A percentile compares a stretch with the other conserved stretches of the same genome.
phyloP scores from a whole-genome alignment of 1,284 basidiomycete species.

The Rugosomyces carneus region DNA sequence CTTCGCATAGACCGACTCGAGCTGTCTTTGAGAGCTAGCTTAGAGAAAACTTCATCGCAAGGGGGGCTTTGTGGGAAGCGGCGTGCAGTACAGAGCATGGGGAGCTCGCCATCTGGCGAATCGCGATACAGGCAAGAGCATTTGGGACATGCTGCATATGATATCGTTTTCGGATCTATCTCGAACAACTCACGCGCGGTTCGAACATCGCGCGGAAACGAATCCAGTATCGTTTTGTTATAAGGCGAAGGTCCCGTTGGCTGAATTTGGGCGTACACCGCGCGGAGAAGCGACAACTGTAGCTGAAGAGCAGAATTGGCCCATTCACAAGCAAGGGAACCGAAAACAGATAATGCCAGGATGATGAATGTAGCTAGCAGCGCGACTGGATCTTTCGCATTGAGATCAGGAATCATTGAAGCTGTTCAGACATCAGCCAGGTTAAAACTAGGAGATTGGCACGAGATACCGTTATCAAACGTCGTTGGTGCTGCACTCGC shows the following conservation, averaged over 20 bases:
- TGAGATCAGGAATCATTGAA: neutral
- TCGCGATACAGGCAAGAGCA: neutral
- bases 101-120: neutral
- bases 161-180: neutral
- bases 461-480: too few species aligned
- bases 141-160: neutral
- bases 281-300: neutral
- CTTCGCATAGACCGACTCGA: neutral
- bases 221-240: neutral
- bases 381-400: neutral
- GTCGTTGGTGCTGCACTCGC: too few species aligned
- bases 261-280: neutral
- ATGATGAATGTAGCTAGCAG: neutral
- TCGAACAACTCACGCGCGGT: neutral
- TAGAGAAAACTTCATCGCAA: neutral
- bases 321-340: neutral
- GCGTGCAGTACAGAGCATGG: neutral
- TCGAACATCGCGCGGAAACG: neutral
- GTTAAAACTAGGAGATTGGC: too few species aligned
- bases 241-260: neutral
- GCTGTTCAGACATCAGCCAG: too few species aligned
- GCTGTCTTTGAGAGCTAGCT: neutral
- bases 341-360: neutral
- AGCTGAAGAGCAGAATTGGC: neutral
- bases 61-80: neutral